These are phyloP conservation scores for Neophaeococcomyces mojaviensis DNA, from an alignment of 2,329 filamentous ascomycete species.

Conservation along the genomic window DNA sequence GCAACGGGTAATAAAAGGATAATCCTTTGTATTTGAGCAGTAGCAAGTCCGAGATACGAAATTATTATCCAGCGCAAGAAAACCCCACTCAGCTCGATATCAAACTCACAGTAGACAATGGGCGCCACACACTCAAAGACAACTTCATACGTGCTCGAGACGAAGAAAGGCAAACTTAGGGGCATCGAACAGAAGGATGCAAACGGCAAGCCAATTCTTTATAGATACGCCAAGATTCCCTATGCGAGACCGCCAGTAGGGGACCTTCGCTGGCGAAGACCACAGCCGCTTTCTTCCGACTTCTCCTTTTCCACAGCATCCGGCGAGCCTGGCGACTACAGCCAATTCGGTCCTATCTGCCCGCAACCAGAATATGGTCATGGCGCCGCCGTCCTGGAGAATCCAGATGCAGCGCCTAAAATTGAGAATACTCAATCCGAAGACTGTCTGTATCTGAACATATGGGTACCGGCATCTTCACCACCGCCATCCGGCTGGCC, in stretches of 20 bases:
- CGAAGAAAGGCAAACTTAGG: constrained; percentile 15
- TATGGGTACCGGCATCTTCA: constrained; percentile 38
- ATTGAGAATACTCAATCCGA: constrained; percentile 31
- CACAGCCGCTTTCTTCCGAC: constrained; percentile 26
- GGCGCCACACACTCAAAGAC: constrained; percentile 17
- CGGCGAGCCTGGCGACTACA: constrained; percentile 31
- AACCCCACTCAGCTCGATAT: too few relatives aligned
- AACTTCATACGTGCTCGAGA: constrained; percentile 17
- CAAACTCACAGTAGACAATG: constrained; percentile 11
- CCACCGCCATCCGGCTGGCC: constrained; percentile 24
- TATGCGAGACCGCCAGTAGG: constrained; percentile 36
- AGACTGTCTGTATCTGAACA: constrained; percentile 44
- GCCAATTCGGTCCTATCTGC: constrained; percentile 32
- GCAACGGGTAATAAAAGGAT: too few relatives aligned
- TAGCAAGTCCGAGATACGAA: too few relatives aligned
- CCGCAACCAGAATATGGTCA: constrained; percentile 31
- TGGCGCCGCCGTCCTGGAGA: constrained; percentile 19
- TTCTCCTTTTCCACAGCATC: constrained; percentile 25
- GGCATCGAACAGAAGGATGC: constrained; percentile 17
- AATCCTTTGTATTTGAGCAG: too few relatives aligned
- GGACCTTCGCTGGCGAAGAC: constrained; percentile 33
- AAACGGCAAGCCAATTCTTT: constrained; percentile 19
- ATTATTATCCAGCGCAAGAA: neutral
- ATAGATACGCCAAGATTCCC: constrained; percentile 29
- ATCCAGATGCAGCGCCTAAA: constrained; percentile 23